Conservation (phyloP, 1,284 basidiomycete genomes). For the Athelia sp. region DNA sequence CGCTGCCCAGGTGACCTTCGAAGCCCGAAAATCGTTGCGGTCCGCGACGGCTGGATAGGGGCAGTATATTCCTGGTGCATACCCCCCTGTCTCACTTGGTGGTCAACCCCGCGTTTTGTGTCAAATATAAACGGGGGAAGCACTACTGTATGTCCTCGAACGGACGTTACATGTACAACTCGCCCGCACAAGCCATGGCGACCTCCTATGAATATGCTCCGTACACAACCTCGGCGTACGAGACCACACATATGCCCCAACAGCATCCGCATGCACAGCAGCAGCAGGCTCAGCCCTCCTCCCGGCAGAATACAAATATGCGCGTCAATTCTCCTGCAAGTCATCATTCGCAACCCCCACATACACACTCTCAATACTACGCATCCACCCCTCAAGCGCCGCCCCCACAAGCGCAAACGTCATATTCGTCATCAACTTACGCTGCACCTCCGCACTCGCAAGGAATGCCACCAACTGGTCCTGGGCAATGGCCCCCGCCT, state of each 20-base stretch:
- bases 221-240: slow-evolving; percentile 30
- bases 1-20: no score
- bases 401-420: slow-evolving; percentile 24
- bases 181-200: slow-evolving; percentile 34
- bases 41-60: no score
- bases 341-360: slow-evolving; percentile 23
- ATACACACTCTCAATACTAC: slow-evolving; percentile 21
- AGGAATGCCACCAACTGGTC: slow-evolving; percentile 5
- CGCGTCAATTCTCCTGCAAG: slow-evolving; percentile 15
- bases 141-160: not conserved
- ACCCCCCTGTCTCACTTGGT: no score
- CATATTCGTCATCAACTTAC: slow-evolving; percentile 17
- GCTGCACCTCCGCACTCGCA: slow-evolving; percentile 19
- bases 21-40: no score
- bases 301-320: slow-evolving; percentile 31
- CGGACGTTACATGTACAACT: slow-evolving; percentile 38
- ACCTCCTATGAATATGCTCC: slow-evolving; percentile 46
- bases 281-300: slow-evolving; percentile 29
- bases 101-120: no score
- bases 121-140: no score
- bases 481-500: slow-evolving; percentile 25
- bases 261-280: slow-evolving; percentile 28
- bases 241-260: slow-evolving; percentile 26
- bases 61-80: no score
- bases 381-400: slow-evolving; percentile 18